phyloP scores from a whole-genome alignment of 805 yeast species.

The Lipomyces oligophaga region DNA sequence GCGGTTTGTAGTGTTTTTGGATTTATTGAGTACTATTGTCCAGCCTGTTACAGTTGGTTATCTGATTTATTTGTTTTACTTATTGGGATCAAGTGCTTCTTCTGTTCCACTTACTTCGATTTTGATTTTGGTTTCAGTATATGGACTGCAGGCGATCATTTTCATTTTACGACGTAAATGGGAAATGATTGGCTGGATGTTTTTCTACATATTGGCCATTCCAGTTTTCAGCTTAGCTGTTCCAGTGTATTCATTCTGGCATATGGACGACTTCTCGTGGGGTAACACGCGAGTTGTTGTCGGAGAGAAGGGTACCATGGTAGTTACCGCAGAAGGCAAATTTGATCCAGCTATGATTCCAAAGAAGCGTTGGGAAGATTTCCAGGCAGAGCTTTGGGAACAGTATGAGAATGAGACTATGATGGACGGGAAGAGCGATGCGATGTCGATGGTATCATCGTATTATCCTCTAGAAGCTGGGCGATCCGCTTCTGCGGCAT shows the following conservation, averaged over 20 bases:
- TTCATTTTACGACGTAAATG: slow-evolving; percentile 47
- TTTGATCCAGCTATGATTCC: slow-evolving; percentile 54
- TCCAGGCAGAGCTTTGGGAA: slow-evolving; percentile 49
- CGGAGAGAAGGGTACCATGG: slow-evolving; percentile 51
- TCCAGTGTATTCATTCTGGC: slow-evolving; percentile 59
- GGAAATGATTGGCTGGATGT: slow-evolving; percentile 53
- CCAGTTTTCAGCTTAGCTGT: slow-evolving; percentile 57
- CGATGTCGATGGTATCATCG: slow-evolving; percentile 8
- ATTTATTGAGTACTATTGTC: slow-evolving; percentile 55
- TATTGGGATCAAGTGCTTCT: slow-evolving; percentile 44
- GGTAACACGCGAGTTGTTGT: slow-evolving; percentile 58
- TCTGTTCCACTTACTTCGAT: slow-evolving; percentile 57
- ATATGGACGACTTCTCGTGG: slow-evolving; percentile 66
- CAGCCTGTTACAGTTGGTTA: slow-evolving; percentile 57
- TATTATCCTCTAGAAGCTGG: slow-evolving; percentile 5
- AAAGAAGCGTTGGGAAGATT: slow-evolving; percentile 57
- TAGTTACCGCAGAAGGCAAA: slow-evolving; percentile 46
- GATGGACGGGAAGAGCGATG: slow-evolving; percentile 15
- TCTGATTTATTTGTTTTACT: slow-evolving; percentile 49
- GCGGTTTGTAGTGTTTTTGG: slow-evolving; percentile 57
- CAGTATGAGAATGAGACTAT: slow-evolving; percentile 22
- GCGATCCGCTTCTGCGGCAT: slow-evolving; percentile 3
- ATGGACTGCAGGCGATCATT: slow-evolving; percentile 55
- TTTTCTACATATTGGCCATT: slow-evolving; percentile 53
- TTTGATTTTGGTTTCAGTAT: slow-evolving; percentile 50